A percentile compares a stretch with the other conserved stretches of the same genome.
Evolutionary conservation across 345 rosid species (phyloP).

Genomic region (Erodium maritimum): DNA sequence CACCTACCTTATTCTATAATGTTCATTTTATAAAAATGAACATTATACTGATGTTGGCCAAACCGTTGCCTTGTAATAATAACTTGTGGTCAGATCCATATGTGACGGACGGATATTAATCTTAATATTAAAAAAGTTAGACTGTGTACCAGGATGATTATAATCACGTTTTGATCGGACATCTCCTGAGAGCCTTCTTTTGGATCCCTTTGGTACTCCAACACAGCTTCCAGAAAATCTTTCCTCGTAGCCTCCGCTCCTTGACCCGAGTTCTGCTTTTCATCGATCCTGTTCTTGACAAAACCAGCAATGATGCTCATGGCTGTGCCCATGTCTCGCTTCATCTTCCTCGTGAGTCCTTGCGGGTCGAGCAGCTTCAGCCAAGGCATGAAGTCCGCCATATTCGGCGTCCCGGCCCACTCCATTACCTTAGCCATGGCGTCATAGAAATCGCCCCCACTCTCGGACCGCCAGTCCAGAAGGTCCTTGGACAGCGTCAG

Average conservation of each 20-base stretch:
- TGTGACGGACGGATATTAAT: too few species aligned
- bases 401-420: constrained; percentile 25
- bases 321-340: constrained; percentile 35
- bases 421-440: constrained; percentile 25
- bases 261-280: constrained; percentile 1
- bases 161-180: constrained; percentile 19
- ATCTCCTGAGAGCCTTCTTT: constrained; percentile 32
- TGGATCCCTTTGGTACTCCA: constrained; percentile 34
- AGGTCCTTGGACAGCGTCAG: constrained; percentile 42
- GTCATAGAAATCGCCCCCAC: constrained; percentile 17
- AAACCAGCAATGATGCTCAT: constrained; percentile 27
- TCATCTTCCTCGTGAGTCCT: constrained; percentile 37
- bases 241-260: constrained; percentile 4
- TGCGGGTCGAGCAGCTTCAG: constrained; percentile 39
- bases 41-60: too few species aligned
- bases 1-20: too few species aligned
- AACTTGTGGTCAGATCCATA: too few species aligned
- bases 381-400: constrained; percentile 36
- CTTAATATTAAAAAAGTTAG: too few species aligned
- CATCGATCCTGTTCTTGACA: constrained; percentile 27
- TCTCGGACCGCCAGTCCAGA: constrained; percentile 26
- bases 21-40: too few species aligned
- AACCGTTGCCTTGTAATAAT: too few species aligned
- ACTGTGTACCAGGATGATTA: constrained; percentile 36
- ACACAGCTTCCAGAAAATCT: constrained; percentile 44